Evolutionary conservation across 2,329 filamentous ascomycete species (phyloP).

Genomic region (Botryotinia calthae): DNA sequence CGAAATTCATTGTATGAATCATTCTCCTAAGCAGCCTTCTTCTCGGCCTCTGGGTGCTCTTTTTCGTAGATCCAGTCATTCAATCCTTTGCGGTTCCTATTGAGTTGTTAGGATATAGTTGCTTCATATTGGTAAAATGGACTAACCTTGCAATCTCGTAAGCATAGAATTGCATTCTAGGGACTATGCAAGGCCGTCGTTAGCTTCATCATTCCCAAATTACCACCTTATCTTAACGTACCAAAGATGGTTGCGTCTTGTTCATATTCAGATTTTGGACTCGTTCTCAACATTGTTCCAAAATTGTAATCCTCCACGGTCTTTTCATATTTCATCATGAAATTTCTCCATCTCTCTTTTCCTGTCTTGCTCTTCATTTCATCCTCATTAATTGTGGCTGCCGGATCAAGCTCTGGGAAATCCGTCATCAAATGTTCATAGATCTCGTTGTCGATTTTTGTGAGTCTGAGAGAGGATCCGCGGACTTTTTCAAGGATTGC

Average conservation of each 20-base stretch:
- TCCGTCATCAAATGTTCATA: slow-evolving; percentile 80
- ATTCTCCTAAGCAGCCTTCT: slow-evolving; percentile 21
- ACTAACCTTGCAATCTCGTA: slow-evolving; percentile 60
- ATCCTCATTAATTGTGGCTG: slow-evolving; percentile 79
- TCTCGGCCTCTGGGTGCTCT: slow-evolving; percentile 56
- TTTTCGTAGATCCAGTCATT: slow-evolving; percentile 98
- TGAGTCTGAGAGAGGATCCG: slow-evolving; percentile 85
- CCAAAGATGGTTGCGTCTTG: slow-evolving; percentile 90
- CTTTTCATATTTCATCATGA: slow-evolving; percentile 92
- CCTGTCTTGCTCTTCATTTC: slow-evolving; percentile 96
- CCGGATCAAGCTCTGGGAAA: slow-evolving; percentile 90
- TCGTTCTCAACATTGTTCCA: slow-evolving; percentile 84
- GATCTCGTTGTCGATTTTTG: slow-evolving; percentile 94
- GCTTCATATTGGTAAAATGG: background rate
- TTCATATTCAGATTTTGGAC: slow-evolving; percentile 78
- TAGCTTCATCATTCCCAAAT: background rate
- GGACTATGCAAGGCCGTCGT: slow-evolving; percentile 42
- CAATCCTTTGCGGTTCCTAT: slow-evolving; percentile 75
- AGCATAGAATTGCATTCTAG: slow-evolving; percentile 78
- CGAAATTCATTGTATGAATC: background rate
- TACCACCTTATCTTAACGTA: slow-evolving; percentile 43
- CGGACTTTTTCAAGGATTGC: slow-evolving; percentile 85
- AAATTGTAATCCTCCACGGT: slow-evolving; percentile 98
- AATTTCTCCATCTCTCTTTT: slow-evolving; percentile 92
- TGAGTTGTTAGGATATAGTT: background rate